Conservation (phyloP, 2,329 filamentous ascomycete genomes). For the Penicillium sclerotigenum region DNA sequence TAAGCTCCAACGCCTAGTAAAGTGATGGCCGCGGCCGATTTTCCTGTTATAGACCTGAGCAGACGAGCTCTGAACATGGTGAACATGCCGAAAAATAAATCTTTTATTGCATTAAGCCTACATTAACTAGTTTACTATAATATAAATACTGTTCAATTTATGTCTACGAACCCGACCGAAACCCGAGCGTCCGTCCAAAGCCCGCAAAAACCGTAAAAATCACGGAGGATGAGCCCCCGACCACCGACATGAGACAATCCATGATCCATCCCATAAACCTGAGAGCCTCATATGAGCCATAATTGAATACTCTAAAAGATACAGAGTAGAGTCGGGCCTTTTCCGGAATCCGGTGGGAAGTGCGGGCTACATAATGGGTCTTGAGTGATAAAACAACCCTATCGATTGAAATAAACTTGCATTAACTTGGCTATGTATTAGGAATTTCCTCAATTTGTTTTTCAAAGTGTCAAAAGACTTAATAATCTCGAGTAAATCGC, state of each 20-base stretch:
- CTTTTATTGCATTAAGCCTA: neutral
- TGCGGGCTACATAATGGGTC: neutral
- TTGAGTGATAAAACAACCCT: neutral
- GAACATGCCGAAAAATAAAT: neutral
- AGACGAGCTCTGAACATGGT: neutral
- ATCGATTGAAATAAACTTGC: neutral
- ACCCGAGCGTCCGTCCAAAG: neutral
- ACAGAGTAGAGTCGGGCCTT: neutral
- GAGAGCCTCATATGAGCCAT: neutral
- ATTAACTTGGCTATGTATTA: neutral
- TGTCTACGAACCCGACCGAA: neutral
- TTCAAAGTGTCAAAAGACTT: neutral
- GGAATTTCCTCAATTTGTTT: neutral
- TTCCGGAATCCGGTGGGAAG: neutral
- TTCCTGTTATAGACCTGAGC: neutral
- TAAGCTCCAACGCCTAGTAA: conserved; percentile 8
- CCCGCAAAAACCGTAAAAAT: neutral
- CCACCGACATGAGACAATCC: neutral
- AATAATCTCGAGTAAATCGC: neutral
- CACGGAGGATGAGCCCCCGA: neutral
- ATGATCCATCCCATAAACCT: neutral
- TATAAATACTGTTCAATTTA: neutral
- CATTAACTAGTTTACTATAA: neutral
- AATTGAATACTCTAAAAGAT: neutral
- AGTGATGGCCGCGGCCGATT: neutral